Conservation (phyloP, 1,139 yeast genomes). For the Saccharomyces uvarum region DNA sequence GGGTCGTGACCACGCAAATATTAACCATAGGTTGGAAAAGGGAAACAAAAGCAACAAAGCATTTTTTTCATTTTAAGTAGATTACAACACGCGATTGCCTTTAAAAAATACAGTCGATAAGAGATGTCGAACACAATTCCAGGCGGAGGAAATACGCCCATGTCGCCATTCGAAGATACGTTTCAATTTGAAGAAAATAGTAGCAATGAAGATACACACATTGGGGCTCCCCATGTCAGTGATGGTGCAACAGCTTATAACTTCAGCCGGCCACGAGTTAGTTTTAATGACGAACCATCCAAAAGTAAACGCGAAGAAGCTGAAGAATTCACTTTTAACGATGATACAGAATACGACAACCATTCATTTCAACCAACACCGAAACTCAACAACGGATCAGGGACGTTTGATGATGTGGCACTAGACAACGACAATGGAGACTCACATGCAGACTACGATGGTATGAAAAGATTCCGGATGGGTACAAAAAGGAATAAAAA, state of each 20-base stretch:
- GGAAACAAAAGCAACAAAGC: background rate
- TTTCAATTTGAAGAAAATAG: constrained; percentile 22
- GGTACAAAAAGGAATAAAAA: constrained; percentile 77
- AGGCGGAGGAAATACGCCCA: background rate
- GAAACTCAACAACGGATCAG: constrained; percentile 14
- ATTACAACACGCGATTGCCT: background rate
- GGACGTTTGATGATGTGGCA: constrained; percentile 21
- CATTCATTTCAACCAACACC: constrained; percentile 29
- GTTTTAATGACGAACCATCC: background rate
- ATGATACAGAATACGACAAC: constrained; percentile 15
- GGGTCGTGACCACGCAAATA: background rate
- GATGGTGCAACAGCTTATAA: background rate
- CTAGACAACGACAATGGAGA: constrained; percentile 21
- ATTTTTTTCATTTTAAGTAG: background rate
- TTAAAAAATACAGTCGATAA: background rate
- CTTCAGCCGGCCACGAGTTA: background rate
- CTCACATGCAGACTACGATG: constrained; percentile 7
- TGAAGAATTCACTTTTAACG: constrained; percentile 12
- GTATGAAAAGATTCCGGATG: constrained; percentile 75
- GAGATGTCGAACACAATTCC: background rate
- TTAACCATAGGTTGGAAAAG: background rate
- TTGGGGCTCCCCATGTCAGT: background rate
- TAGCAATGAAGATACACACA: background rate
- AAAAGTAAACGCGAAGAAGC: constrained; percentile 4
- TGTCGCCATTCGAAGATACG: constrained; percentile 25